phyloP scores from a whole-genome alignment of 345 rosid genomes.

The Aegle marmelos region DNA sequence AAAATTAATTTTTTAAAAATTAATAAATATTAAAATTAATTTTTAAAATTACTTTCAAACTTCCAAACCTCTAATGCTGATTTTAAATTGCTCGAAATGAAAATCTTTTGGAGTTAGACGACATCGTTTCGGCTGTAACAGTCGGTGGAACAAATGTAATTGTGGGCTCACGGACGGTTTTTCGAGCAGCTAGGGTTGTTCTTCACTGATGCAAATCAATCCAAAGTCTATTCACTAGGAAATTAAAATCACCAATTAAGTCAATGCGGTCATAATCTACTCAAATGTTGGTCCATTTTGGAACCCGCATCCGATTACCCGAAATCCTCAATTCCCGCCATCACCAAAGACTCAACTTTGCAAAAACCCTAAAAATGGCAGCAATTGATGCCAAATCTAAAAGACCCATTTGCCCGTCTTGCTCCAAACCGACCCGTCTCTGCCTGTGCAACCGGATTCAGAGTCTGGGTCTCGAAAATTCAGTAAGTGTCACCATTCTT shows the following conservation, averaged over 20 bases:
- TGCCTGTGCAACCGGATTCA: conserved; percentile 67
- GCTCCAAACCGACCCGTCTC: conserved; percentile 60
- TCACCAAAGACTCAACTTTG: conserved; percentile 5
- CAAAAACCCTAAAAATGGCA: conserved; percentile 47
- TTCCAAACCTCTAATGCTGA: no score
- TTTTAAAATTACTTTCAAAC: no score
- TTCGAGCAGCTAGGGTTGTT: not conserved
- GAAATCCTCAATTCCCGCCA: not conserved
- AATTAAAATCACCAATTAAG: not conserved
- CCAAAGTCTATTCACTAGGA: not conserved
- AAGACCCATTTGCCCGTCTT: conserved; percentile 63
- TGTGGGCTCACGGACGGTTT: no score
- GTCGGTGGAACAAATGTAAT: no score
- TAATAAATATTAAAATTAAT: no score
- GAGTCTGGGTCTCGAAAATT: conserved; percentile 47
- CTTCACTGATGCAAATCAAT: not conserved
- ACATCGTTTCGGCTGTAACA: no score
- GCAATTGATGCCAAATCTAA: conserved; percentile 31
- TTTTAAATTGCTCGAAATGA: no score
- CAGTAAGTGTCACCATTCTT: conserved; percentile 70
- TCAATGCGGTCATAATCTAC: not conserved
- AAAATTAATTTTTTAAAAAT: no score
- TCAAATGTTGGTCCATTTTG: conserved; percentile 21
- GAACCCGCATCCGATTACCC: conserved; percentile 26
- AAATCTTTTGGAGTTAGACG: no score